Percentiles rank a stretch among this genome's conserved stretches.
These are phyloP conservation scores for Eucalyptus regnans DNA, from an alignment of 345 rosid species.

Conservation along the genomic window DNA sequence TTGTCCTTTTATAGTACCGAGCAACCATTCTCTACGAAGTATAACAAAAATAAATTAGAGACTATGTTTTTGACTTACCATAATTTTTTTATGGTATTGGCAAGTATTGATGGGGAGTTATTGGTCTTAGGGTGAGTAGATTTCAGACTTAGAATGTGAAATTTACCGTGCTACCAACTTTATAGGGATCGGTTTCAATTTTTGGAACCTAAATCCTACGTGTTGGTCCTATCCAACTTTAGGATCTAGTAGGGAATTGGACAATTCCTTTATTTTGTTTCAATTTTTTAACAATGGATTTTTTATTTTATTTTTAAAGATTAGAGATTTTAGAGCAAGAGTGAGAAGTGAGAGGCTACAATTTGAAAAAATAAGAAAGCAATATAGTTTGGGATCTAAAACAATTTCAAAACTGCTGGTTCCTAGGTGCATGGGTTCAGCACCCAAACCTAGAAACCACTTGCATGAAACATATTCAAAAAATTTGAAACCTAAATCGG, in stretches of 20 bases:
- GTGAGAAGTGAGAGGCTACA: background rate
- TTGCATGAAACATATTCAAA: background rate
- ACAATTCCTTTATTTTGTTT: no score
- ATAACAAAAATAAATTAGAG: background rate
- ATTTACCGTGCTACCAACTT: rapidly evolving
- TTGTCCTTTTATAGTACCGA: background rate
- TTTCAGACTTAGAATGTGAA: background rate
- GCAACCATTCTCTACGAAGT: background rate
- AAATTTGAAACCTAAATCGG: rapidly evolving
- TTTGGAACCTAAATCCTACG: background rate
- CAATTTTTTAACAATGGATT: rapidly evolving
- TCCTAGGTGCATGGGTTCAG: background rate
- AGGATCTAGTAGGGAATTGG: background rate
- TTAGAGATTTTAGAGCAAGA: no score
- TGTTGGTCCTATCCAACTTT: background rate
- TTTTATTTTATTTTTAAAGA: no score
- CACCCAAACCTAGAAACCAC: background rate
- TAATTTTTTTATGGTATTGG: background rate
- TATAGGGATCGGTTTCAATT: background rate
- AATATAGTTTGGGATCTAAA: background rate
- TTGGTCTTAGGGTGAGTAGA: rapidly evolving
- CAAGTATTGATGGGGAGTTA: background rate
- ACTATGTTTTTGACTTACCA: background rate
- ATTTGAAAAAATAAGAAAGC: background rate
- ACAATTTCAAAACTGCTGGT: background rate